These are phyloP conservation scores for Penicillium simplicissimum DNA, from an alignment of 495 filamentous ascomycete species.

Conservation along the genomic window DNA sequence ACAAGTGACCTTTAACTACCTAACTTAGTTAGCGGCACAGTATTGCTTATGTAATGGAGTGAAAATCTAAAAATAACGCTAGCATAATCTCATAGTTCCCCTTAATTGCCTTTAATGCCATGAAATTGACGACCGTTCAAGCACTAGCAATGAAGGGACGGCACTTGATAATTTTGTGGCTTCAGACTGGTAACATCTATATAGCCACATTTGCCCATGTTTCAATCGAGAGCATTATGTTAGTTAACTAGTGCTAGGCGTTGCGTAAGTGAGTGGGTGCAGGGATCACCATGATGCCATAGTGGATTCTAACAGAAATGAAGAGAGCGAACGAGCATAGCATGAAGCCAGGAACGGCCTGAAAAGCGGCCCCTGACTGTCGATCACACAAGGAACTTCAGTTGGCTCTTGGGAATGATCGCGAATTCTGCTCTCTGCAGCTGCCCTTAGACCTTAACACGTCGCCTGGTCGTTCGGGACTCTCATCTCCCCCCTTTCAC, in stretches of 20 bases:
- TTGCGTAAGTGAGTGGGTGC: conserved; percentile 14
- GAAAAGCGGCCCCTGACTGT: background rate
- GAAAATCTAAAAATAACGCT: conserved; percentile 1
- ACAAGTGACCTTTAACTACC: too few species aligned
- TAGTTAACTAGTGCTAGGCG: conserved; percentile 1
- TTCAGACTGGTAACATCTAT: background rate
- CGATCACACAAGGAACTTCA: background rate
- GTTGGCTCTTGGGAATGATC: background rate
- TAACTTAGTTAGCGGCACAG: too few species aligned
- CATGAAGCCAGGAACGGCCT: background rate
- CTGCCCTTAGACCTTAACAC: background rate
- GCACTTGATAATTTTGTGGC: background rate
- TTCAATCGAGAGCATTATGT: background rate
- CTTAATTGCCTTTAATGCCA: background rate
- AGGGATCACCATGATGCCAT: conserved; percentile 15
- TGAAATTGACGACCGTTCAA: background rate
- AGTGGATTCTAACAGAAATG: background rate
- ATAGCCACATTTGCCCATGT: background rate
- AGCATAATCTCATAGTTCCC: background rate
- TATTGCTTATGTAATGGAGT: background rate
- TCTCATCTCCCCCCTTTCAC: background rate
- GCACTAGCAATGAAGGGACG: background rate
- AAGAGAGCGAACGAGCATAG: background rate
- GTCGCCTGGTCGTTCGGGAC: background rate
- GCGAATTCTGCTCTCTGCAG: background rate